Base-by-base conservation (phyloP, 2,329 filamentous ascomycete species). In the Myriangium duriaei region DNA sequence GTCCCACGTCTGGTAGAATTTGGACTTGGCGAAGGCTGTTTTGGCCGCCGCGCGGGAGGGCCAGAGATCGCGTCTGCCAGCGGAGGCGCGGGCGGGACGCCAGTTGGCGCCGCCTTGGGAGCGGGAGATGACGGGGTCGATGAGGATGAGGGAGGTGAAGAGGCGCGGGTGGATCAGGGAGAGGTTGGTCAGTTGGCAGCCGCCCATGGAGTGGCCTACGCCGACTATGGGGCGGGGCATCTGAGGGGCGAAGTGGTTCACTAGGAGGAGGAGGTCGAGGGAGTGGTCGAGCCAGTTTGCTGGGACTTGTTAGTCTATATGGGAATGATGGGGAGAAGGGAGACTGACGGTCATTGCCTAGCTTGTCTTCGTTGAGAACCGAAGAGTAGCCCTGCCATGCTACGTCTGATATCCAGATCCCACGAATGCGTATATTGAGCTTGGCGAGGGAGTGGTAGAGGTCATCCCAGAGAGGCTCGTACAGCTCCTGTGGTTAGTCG, bases 321-420 rank as follows among this genome's bases (percentile, higher is more conserved):
- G 9, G 4, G 15, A 10, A 16, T 11, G n/a, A 3, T 24, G 9
- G 26, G 5, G 2, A 13, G 4, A 10, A 10, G 21, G 32, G 40
- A 30, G 11, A 60, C 77, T 47, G 64, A 85, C 81, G 85, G 57
- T 96, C 87, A 56, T 94, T 82, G 40, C 87, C 88, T 1, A 93
- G 63, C 9, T 69, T 65, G 29, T 68, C 55, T 58, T 87, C 80
- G 56, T 95, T 96, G 30, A 92, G 54, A 9, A 82, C 64, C 28
- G 80, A 76, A 54, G 82, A 92, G 50, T 74, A 67, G 24, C 87
- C 87, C 63, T 95, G 83, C 54, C 85, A 79, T 18, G 83, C 77
- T n/a, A 81, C 74, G 61, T 96, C 88, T 44, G 84, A 78, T 49
- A 94, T 91, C 81, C 83, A 94, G 49, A 96, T 87, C 44, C 73